Conservation (phyloP, 208 protist species). For the Leishmania aethiopica region DNA sequence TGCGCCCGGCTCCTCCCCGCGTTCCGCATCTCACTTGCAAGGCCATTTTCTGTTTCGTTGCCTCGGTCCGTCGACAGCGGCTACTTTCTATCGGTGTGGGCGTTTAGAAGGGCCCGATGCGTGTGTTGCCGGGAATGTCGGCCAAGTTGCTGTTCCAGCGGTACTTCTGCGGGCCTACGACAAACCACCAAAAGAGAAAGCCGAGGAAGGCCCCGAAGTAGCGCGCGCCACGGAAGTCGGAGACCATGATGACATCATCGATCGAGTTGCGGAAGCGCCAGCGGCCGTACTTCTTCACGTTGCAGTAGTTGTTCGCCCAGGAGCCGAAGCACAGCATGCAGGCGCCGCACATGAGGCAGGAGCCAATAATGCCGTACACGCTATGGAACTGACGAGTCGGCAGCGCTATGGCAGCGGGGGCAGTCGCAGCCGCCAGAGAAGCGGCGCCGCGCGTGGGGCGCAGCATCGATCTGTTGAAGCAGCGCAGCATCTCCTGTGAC, state of each 20-base stretch:
- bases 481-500: conserved; percentile 36
- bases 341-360: conserved; percentile 59
- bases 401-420: conserved; percentile 2
- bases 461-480: conserved; percentile 34
- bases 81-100: not conserved
- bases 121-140: conserved; percentile 79
- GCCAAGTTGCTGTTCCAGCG: conserved; percentile 74
- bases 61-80: not conserved
- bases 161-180: conserved; percentile 87
- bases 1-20: not conserved
- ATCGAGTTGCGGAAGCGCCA: conserved; percentile 89
- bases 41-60: not conserved
- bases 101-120: conserved; percentile 75
- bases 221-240: conserved; percentile 74
- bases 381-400: conserved; percentile 58
- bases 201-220: conserved; percentile 78
- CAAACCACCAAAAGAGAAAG: conserved; percentile 88
- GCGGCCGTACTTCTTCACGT: conserved; percentile 84
- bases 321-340: conserved; percentile 83
- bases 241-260: conserved; percentile 86
- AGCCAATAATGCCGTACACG: conserved; percentile 58
- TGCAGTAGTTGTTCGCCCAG: conserved; percentile 88
- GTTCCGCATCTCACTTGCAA: not conserved
- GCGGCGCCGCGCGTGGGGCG: conserved; percentile 8
- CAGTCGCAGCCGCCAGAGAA: not conserved